Evolutionary conservation across 1,284 basidiomycete species (phyloP).

Genomic region (Fomitopsis betulina): DNA sequence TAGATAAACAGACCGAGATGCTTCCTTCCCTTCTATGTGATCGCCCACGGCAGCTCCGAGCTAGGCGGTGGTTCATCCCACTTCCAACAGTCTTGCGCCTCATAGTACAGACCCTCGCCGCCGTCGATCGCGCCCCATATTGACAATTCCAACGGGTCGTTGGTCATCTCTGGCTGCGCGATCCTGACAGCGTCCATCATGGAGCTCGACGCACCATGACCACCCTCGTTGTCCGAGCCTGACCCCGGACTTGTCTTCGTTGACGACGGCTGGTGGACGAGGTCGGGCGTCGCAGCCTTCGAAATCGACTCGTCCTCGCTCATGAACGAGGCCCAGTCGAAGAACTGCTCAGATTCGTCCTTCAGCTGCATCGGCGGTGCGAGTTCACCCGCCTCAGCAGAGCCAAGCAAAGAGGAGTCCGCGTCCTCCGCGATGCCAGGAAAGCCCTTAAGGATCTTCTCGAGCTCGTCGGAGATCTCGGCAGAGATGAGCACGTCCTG

Average conservation of each 20-base stretch:
- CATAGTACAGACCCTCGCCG: constrained; percentile 68
- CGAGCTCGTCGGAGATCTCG: constrained; percentile 57
- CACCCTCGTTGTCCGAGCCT: constrained; percentile 51
- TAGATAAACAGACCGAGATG: constrained; percentile 10
- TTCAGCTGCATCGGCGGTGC: constrained; percentile 3
- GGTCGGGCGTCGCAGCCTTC: constrained; percentile 63
- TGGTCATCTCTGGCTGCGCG: constrained; percentile 17
- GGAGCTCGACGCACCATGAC: constrained; percentile 16
- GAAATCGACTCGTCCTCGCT: constrained; percentile 53
- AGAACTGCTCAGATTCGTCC: constrained; percentile 36
- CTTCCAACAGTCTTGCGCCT: constrained; percentile 55
- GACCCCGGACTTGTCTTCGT: constrained; percentile 75
- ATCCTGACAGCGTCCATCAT: constrained; percentile 25
- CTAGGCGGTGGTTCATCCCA: constrained; percentile 65
- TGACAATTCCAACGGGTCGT: constrained; percentile 53
- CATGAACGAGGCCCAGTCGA: constrained; percentile 64
- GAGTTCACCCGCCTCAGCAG: neutral
- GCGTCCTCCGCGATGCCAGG: constrained; percentile 34
- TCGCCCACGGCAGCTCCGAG: constrained; percentile 68
- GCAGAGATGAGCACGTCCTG: constrained; percentile 37
- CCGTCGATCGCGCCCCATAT: constrained; percentile 69
- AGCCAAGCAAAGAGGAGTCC: constrained; percentile 15
- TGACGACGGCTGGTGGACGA: constrained; percentile 56
- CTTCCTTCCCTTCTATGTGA: constrained; percentile 24
- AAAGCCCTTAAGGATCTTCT: constrained; percentile 56